Evolutionary conservation across 495 filamentous ascomycete genomes (phyloP).

Genomic region (Lindgomyces ingoldianus): DNA sequence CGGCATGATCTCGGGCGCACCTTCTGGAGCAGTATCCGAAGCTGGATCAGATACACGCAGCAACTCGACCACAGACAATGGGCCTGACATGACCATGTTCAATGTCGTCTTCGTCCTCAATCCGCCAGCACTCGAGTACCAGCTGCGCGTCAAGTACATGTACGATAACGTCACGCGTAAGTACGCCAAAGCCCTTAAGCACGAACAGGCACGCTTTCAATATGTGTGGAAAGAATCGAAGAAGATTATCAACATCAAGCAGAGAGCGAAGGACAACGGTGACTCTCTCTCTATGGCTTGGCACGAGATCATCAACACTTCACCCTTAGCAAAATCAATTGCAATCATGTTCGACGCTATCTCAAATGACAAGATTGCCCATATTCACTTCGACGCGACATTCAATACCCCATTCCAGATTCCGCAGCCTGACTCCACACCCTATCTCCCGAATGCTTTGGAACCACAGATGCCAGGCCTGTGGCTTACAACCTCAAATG

Average conservation of each 20-base stretch:
- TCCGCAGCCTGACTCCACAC: slow-evolving; percentile 72
- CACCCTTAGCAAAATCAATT: slow-evolving; percentile 81
- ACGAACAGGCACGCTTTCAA: slow-evolving; percentile 80
- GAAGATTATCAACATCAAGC: slow-evolving; percentile 72
- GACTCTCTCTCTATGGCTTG: slow-evolving; percentile 57
- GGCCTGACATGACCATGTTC: slow-evolving; percentile 85
- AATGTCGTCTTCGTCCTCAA: slow-evolving; percentile 91
- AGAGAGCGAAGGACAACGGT: slow-evolving; percentile 69
- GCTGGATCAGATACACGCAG: slow-evolving; percentile 39
- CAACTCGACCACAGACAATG: slow-evolving; percentile 47
- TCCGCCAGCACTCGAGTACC: slow-evolving; percentile 73
- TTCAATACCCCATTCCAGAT: slow-evolving; percentile 82
- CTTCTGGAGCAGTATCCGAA: slow-evolving; percentile 32
- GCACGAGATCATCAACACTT: slow-evolving; percentile 69
- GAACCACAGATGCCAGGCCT: slow-evolving; percentile 70
- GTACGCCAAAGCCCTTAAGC: slow-evolving; percentile 83
- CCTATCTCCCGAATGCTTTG: slow-evolving; percentile 66
- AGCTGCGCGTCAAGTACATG: slow-evolving; percentile 71
- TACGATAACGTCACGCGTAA: slow-evolving; percentile 87
- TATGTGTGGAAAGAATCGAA: slow-evolving; percentile 89
- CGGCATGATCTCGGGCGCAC: slow-evolving; percentile 38
- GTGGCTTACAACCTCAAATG: slow-evolving; percentile 81
- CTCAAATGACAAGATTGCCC: slow-evolving; percentile 79
- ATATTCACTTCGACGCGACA: slow-evolving; percentile 58
- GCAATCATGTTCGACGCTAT: slow-evolving; percentile 77